Evolutionary conservation across 1,284 basidiomycete species (phyloP).

Genomic region (Meira miltonrushii): DNA sequence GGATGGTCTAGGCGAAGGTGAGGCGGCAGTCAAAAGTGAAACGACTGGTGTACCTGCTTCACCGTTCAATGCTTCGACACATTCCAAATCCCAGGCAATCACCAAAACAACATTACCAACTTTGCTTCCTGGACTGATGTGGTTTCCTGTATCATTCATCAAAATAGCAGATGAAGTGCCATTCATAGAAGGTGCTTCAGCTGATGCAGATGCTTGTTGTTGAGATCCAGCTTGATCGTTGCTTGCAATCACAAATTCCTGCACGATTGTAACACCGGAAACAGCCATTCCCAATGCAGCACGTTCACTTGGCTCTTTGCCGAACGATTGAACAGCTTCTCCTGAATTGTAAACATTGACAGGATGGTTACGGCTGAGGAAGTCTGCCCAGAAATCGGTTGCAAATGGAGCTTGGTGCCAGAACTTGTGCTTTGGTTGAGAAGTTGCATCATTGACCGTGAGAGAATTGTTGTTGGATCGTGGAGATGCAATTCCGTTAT

Average conservation of each 20-base stretch:
- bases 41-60: conserved; percentile 42
- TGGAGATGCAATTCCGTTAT: neutral
- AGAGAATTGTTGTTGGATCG: neutral
- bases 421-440: conserved; percentile 34
- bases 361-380: conserved; percentile 50
- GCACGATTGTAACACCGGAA: conserved; percentile 50
- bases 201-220: neutral
- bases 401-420: conserved; percentile 51
- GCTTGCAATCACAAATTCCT: conserved; percentile 52
- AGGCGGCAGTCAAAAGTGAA: conserved; percentile 31
- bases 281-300: conserved; percentile 49
- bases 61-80: conserved; percentile 40
- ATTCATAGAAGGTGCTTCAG: neutral
- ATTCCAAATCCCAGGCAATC: conserved; percentile 53
- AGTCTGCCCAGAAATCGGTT: conserved; percentile 51
- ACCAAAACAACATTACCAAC: conserved; percentile 53
- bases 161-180: neutral
- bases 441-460: neutral
- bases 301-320: conserved; percentile 50
- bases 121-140: conserved; percentile 45
- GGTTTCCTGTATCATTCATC: conserved; percentile 17
- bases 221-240: conserved; percentile 18
- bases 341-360: conserved; percentile 40
- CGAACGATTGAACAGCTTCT: conserved; percentile 37
- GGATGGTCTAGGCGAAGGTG: conserved; percentile 19